Percentiles rank a stretch among this genome's conserved stretches.
These are phyloP conservation scores for Fusarium armeniacum DNA, from an alignment of 2,329 filamentous ascomycete species.

Conservation along the genomic window DNA sequence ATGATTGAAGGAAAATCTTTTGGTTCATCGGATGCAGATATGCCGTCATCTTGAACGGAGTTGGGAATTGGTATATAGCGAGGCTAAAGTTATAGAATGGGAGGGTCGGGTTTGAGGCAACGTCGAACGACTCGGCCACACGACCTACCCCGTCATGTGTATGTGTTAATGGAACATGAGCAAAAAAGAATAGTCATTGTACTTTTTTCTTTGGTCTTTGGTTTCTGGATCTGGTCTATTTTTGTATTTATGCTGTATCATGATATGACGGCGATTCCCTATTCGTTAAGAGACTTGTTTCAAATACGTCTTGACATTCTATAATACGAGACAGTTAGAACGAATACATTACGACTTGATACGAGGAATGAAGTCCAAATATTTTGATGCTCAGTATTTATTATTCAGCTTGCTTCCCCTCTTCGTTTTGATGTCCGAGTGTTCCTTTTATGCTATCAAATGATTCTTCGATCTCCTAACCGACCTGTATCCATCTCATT, in stretches of 20 bases:
- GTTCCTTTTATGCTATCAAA: constrained; percentile 23
- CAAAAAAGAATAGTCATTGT: constrained; percentile 48
- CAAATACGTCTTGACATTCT: constrained; percentile 6
- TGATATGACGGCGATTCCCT: constrained; percentile 48
- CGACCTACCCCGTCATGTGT: constrained; percentile 44
- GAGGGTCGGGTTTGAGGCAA: constrained; percentile 18
- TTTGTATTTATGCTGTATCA: constrained; percentile 51
- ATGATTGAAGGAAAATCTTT: constrained; percentile 25
- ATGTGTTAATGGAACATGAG: constrained; percentile 52
- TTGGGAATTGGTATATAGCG: constrained; percentile 35
- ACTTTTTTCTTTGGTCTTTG: constrained; percentile 40
- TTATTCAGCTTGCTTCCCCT: constrained; percentile 30
- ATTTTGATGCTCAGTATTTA: constrained; percentile 12
- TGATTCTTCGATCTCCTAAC: constrained; percentile 1
- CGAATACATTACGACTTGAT: constrained; percentile 13
- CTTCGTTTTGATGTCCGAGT: constrained; percentile 29
- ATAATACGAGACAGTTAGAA: constrained; percentile 7
- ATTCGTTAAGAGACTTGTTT: constrained; percentile 41
- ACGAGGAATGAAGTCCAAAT: constrained; percentile 11
- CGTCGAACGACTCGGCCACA: constrained; percentile 26
- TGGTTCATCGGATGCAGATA: constrained; percentile 20
- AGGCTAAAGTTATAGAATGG: constrained; percentile 22
- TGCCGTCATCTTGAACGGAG: constrained; percentile 33
- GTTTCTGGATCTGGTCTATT: constrained; percentile 36
- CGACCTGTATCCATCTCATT: neutral